Conservation (phyloP, 495 filamentous ascomycete species). For the Penicillium manginii region DNA sequence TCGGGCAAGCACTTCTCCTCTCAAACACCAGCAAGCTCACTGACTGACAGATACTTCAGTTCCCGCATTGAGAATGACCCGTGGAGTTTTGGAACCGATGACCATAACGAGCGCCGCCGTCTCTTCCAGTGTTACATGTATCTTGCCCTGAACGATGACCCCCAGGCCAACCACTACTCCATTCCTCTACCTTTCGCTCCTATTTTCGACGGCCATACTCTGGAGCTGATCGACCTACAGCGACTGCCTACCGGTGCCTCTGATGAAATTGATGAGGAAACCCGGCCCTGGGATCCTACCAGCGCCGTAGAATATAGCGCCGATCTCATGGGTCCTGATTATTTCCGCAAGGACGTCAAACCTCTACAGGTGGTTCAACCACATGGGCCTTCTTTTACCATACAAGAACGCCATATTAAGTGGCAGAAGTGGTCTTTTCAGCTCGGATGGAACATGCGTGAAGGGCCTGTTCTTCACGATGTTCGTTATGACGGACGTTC, state of each 20-base stretch:
- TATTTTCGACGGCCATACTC: constrained; percentile 60
- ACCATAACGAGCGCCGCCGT: constrained; percentile 10
- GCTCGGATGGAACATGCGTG: constrained; percentile 66
- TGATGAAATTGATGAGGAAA: neutral
- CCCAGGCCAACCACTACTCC: constrained; percentile 64
- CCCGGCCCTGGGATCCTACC: neutral
- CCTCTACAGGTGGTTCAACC: constrained; percentile 78
- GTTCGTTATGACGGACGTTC: constrained; percentile 67
- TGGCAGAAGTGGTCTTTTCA: constrained; percentile 74
- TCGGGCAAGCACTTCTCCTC: neutral
- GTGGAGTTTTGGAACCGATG: constrained; percentile 16
- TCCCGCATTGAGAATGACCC: constrained; percentile 7
- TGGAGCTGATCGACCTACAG: constrained; percentile 31
- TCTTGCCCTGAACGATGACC: constrained; percentile 14
- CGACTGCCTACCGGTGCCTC: neutral
- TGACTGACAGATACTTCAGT: neutral
- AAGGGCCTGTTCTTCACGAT: constrained; percentile 66
- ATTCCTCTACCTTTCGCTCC: constrained; percentile 70
- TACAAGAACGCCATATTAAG: constrained; percentile 41
- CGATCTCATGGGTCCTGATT: neutral
- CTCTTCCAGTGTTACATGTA: constrained; percentile 24
- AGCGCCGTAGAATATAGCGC: neutral
- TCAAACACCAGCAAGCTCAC: too few species aligned
- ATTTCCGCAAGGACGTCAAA: constrained; percentile 41
- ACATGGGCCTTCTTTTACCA: constrained; percentile 71